Percentiles rank a stretch among this genome's conserved stretches.
Conservation (phyloP, 1,284 basidiomycete species). For the Cryptococcus wingfieldii region DNA sequence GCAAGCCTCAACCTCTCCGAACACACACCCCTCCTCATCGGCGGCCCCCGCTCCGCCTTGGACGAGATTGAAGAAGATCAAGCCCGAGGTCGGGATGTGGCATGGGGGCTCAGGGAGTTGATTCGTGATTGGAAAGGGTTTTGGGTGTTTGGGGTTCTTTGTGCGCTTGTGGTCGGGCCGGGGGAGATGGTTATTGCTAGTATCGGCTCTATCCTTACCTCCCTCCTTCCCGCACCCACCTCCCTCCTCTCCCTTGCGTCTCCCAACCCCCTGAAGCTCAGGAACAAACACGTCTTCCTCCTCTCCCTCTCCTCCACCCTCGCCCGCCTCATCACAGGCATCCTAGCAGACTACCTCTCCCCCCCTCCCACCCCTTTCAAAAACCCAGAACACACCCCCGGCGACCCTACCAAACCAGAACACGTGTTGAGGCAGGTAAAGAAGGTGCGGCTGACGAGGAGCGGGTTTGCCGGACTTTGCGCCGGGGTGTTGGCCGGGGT, state of each 20-base stretch:
- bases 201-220: conserved; percentile 47
- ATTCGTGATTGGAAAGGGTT: conserved; percentile 42
- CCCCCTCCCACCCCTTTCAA: conserved; percentile 33
- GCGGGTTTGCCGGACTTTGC: conserved; percentile 36
- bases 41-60: conserved; percentile 43
- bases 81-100: not conserved
- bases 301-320: conserved; percentile 45
- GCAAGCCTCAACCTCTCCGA: conserved; percentile 40
- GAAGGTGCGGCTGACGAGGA: conserved; percentile 32
- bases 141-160: conserved; percentile 44
- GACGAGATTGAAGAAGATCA: conserved; percentile 37
- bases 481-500: conserved; percentile 29
- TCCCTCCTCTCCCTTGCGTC: conserved; percentile 7
- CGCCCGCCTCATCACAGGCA: conserved; percentile 42
- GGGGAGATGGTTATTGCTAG: conserved; percentile 47
- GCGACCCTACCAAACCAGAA: conserved; percentile 15
- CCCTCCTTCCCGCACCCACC: conserved; percentile 34
- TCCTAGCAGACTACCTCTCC: conserved; percentile 43
- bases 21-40: conserved; percentile 46
- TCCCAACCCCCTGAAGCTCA: conserved; percentile 29
- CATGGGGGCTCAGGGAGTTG: conserved; percentile 36
- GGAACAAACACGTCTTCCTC: conserved; percentile 48
- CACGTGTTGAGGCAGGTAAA: conserved; percentile 32
- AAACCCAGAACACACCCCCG: conserved; percentile 15
- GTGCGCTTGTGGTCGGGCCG: conserved; percentile 45